Percentiles rank a stretch among this genome's conserved stretches.
These are phyloP conservation scores for Colletotrichum australisinense DNA, from an alignment of 2,329 filamentous ascomycete species.

Conservation along the genomic window DNA sequence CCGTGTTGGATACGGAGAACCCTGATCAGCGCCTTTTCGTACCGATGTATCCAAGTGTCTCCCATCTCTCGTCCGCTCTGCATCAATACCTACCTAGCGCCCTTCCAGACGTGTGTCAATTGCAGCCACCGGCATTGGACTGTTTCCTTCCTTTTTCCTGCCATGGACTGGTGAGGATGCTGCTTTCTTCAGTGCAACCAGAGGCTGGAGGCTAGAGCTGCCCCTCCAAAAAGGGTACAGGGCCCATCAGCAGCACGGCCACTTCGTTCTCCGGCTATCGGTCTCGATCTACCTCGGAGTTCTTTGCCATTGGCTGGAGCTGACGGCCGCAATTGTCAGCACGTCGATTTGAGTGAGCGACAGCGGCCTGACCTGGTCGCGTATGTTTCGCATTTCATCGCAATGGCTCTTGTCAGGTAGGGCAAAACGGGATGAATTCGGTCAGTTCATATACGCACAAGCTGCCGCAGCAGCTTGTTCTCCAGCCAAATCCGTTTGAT, in stretches of 20 bases:
- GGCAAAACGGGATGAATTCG: background rate
- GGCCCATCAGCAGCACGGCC: background rate
- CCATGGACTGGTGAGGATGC: background rate
- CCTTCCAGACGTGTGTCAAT: conserved; percentile 1
- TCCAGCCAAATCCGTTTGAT: background rate
- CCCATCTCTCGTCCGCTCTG: background rate
- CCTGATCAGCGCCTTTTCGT: conserved; percentile 26
- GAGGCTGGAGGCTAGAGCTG: background rate
- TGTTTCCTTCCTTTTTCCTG: conserved; percentile 8
- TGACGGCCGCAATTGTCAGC: conserved; percentile 7
- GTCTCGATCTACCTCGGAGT: conserved; percentile 12
- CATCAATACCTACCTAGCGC: background rate
- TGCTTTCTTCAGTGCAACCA: background rate
- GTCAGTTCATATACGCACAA: background rate
- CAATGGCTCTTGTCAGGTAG: background rate
- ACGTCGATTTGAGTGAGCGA: conserved; percentile 21
- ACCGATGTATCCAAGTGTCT: conserved; percentile 12
- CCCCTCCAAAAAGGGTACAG: background rate
- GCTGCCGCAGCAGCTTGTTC: background rate
- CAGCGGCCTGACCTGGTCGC: conserved; percentile 5
- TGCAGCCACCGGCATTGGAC: conserved; percentile 4
- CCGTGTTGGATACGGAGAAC: conserved; percentile 27
- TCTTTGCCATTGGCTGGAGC: conserved; percentile 13
- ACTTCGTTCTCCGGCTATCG: conserved; percentile 29
- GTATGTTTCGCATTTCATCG: conserved; percentile 21